Percentiles rank a stretch among this genome's conserved stretches.
phyloP scores from a whole-genome alignment of 495 filamentous ascomycete species.

The Podospora conica region DNA sequence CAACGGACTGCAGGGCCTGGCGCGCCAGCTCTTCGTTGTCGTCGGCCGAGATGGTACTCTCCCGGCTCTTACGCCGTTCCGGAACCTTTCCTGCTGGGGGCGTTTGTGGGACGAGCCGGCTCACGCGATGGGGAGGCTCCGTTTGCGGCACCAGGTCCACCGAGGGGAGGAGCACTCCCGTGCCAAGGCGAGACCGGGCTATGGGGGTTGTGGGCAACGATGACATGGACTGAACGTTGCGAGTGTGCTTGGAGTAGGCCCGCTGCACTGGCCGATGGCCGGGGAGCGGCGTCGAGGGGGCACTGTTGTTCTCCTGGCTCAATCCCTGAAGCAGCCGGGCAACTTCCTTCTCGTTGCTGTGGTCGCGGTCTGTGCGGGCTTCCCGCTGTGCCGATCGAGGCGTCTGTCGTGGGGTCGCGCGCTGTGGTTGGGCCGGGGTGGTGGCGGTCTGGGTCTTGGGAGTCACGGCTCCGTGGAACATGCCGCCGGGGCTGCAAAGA shows the following conservation, averaged over 20 bases:
- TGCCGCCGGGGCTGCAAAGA: constrained; percentile 52
- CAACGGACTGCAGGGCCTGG: constrained; percentile 51
- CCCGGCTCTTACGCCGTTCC: constrained; percentile 56
- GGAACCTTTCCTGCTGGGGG: constrained; percentile 15
- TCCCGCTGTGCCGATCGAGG: constrained; percentile 38
- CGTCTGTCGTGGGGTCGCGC: constrained; percentile 42
- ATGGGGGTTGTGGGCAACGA: constrained; percentile 75
- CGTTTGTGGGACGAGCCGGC: constrained; percentile 27
- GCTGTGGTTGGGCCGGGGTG: constrained; percentile 42
- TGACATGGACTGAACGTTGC: constrained; percentile 68
- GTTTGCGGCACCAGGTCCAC: constrained; percentile 52
- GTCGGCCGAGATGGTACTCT: constrained; percentile 84
- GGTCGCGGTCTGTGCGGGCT: constrained; percentile 33
- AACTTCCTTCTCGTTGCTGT: constrained; percentile 48
- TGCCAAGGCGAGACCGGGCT: constrained; percentile 36
- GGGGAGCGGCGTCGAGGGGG: constrained; percentile 55
- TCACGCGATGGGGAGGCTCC: constrained; percentile 40
- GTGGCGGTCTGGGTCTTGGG: constrained; percentile 45
- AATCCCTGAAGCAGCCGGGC: constrained; percentile 71
- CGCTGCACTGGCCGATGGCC: constrained; percentile 38
- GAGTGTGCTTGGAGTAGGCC: constrained; percentile 51
- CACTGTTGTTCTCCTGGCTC: constrained; percentile 64
- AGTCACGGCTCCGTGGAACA: constrained; percentile 48
- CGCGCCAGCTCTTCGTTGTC: constrained; percentile 60
- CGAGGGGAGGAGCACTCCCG: constrained; percentile 46